Evolutionary conservation across 805 yeast genomes (phyloP), one percentile per base, ranked within the genome.

Genomic region (Monosporozyma aerobia): DNA sequence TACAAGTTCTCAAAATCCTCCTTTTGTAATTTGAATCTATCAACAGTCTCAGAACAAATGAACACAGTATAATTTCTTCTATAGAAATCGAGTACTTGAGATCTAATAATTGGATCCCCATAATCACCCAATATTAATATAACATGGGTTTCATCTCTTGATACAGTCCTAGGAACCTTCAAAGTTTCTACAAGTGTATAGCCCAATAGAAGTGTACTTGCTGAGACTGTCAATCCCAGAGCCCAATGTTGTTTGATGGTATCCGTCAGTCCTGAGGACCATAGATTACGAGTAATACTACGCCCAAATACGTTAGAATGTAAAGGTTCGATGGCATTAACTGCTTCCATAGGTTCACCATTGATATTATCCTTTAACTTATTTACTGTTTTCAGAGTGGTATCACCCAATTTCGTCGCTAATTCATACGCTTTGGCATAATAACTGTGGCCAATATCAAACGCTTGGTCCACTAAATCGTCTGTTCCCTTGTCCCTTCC

Each of bases 21-120:
- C 35, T 64, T 64, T 30, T 57, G 57, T 27, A 59, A 55, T 25
- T 59, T 58, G 40, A 56, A 57, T 8, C 49, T 54, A 13, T 53
- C 53, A 8, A 62, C 62, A 41, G 58, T 59, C 44, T 58, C 57
- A 22, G 71, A 63, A 49, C 70, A 66, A 13, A 69, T 61, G 47
- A 65, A 66, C 3, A 69, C 63, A 6, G 61, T 60, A 45, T 61
- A 69, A 23, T 68, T 59, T 53, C 71, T 65, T 49, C 66, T 59
- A 52, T 67, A 65, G 19, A 69, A 56, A 53, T 69, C 72, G 60
- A 65, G 61, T 2, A 67, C 71, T 52, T 68, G 69, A 13, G 64
- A 60, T 48, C 71, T 63, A 3, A 69, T 59, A 9, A 67, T 61
- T 5, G 73, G 71, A 57, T 69, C 71, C 23, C 61, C 63, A 61